Conservation (phyloP, 176 grass and related monocot species). For the Carex scoparia region DNA sequence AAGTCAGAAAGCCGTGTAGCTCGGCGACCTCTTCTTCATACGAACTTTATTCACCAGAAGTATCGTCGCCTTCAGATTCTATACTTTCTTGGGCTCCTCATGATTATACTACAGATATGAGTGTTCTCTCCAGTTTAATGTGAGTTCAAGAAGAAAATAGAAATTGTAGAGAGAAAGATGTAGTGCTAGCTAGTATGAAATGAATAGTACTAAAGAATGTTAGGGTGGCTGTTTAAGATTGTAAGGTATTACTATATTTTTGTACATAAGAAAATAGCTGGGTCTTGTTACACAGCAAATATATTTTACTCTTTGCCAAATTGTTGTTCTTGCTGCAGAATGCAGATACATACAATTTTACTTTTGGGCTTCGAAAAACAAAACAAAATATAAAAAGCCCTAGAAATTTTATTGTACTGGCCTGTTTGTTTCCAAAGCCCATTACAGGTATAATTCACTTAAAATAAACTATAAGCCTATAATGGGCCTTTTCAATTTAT, state of each 20-base stretch:
- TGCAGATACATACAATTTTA: neutral
- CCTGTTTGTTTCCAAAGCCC: neutral
- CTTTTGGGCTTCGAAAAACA: neutral
- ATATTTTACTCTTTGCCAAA: neutral
- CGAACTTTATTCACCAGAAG: slow-evolving; percentile 23
- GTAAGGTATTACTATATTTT: slow-evolving; percentile 21
- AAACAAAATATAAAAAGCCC: neutral
- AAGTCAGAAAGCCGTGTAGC: slow-evolving; percentile 43
- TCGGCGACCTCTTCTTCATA: slow-evolving; percentile 10
- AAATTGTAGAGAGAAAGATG: neutral
- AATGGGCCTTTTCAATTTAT: neutral
- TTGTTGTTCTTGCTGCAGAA: neutral
- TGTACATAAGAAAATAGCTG: slow-evolving; percentile 18
- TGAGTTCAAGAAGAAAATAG: slow-evolving; percentile 22
- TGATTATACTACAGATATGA: slow-evolving; percentile 48
- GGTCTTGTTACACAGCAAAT: neutral
- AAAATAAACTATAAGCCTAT: neutral
- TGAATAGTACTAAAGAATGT: neutral
- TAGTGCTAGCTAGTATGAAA: slow-evolving; percentile 1
- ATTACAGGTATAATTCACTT: neutral
- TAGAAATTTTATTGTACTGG: neutral
- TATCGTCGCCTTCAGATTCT: slow-evolving; percentile 31
- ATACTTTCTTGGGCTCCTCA: slow-evolving; percentile 42
- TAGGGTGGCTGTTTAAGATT: slow-evolving; percentile 2
- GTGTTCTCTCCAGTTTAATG: slow-evolving; percentile 59